A percentile compares a stretch with the other conserved stretches of the same genome.
phyloP scores from a whole-genome alignment of 176 grass and related monocot genomes.

The Puccinellia tenuiflora region DNA sequence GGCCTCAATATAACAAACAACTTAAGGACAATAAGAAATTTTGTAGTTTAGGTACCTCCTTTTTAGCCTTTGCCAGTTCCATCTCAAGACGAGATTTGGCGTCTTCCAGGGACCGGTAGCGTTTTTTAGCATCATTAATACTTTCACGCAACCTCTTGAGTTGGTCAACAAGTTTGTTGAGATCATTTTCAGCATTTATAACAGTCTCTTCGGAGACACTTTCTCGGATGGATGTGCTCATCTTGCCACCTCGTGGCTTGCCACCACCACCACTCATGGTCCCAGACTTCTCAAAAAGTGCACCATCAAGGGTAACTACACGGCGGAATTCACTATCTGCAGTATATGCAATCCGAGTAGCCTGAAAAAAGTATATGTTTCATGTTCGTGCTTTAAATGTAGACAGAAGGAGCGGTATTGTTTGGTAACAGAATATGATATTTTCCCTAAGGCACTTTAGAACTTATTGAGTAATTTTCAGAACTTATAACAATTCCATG shows the following conservation, averaged over 20 bases:
- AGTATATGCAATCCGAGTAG: slow-evolving; percentile 81
- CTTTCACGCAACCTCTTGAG: slow-evolving; percentile 56
- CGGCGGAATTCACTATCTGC: slow-evolving; percentile 65
- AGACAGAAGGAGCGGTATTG: neutral
- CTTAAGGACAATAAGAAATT: slow-evolving; percentile 13
- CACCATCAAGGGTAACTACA: slow-evolving; percentile 85
- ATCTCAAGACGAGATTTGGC: slow-evolving; percentile 57
- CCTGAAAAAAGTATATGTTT: slow-evolving; percentile 52
- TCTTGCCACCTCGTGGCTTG: slow-evolving; percentile 68
- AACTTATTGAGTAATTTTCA: slow-evolving; percentile 6
- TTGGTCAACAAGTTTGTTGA: slow-evolving; percentile 53
- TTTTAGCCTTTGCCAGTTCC: slow-evolving; percentile 77
- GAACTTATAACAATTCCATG: neutral
- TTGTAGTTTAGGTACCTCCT: slow-evolving; percentile 50
- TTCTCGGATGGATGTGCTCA: slow-evolving; percentile 70
- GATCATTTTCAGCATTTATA: slow-evolving; percentile 57
- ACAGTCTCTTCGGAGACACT: slow-evolving; percentile 64
- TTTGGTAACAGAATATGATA: neutral
- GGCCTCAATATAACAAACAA: neutral
- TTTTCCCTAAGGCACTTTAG: neutral
- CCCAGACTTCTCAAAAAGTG: slow-evolving; percentile 86
- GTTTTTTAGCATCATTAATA: slow-evolving; percentile 54
- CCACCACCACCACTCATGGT: slow-evolving; percentile 92
- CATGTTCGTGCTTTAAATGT: neutral
- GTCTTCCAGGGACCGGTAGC: slow-evolving; percentile 53